Evolutionary conservation across 108 stramenopile genomes (phyloP), one percentile per base, ranked within the genome.

Genomic region (Licmophora abbreviata): DNA sequence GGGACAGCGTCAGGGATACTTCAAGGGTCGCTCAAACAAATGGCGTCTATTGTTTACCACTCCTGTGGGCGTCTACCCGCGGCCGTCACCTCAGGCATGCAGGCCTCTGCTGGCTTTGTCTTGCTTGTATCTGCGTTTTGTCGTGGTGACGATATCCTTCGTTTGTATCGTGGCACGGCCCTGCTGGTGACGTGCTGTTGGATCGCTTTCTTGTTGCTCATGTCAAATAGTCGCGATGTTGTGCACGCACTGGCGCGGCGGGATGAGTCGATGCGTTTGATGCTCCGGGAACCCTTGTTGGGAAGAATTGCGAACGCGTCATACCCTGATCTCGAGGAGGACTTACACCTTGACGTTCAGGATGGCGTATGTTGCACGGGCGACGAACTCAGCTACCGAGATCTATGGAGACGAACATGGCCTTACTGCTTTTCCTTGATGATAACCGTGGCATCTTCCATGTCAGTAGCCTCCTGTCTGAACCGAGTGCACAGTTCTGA

Each of bases 401-500:
- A 63, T 10, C 49, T 74, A 8, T 55, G 63, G 49, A 18, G 42
- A 23, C 15, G 32, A 17, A 36, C 51, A 15, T 37, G 44, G 1
- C 17, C n/a, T n/a, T 43, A 43, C n/a, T 63, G 62, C 37, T 43
- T 42, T 11, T 49, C 49, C 15, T 36, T 73, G 29, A 36, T 63
- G 21, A 29, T 64, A 0, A 68, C 67, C 0, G 37, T 74, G 10
- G 34, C 50, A 11, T 53, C 72, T 6, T 68, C 66, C 20, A 61
- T 74, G 50, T 34, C 61, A 9, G 73, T 74, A 20, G 73, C 54
- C 9, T 69, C 68, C 0, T 74, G 68, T 63, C 66, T 74, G 44
- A 74, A 58, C 8, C 33, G 54, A 26, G 68, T 74, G 14, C 37
- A 56, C 29, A 69, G 58, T 11, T 40, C 61, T 10, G 43, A 67